Evolutionary conservation across 805 yeast genomes (phyloP).

Genomic region (Candida hispaniensis): DNA sequence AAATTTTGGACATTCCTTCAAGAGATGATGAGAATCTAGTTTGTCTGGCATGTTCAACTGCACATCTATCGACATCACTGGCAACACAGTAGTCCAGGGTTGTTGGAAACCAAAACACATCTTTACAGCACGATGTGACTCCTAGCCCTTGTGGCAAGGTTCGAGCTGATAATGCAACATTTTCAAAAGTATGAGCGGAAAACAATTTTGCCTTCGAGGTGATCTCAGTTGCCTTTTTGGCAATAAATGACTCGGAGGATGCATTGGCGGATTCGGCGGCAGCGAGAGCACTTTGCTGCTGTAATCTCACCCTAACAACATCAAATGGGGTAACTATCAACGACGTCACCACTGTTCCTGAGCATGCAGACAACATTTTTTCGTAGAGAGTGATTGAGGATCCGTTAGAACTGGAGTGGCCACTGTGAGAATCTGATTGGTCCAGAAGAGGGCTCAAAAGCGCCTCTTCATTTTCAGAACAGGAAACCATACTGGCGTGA

Average conservation of each 20-base stretch:
- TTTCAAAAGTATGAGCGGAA: conserved; percentile 6
- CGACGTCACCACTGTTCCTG: conserved; percentile 35
- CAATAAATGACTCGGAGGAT: conserved; percentile 42
- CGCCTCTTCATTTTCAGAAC: no score
- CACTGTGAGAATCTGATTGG: no score
- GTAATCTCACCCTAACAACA: conserved; percentile 35
- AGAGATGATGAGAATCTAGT: conserved; percentile 51
- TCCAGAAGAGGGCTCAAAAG: no score
- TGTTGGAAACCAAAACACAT: conserved; percentile 32
- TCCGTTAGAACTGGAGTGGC: no score
- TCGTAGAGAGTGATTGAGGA: conserved; percentile 22
- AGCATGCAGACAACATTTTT: conserved; percentile 33
- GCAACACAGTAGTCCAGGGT: conserved; percentile 31
- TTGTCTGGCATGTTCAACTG: conserved; percentile 33
- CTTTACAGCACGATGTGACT: conserved; percentile 32
- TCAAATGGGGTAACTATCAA: conserved; percentile 33
- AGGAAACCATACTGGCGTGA: no score
- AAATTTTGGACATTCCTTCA: conserved; percentile 60
- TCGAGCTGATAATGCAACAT: no score
- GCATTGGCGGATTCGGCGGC: conserved; percentile 27
- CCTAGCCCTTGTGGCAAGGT: conserved; percentile 28
- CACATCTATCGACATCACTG: conserved; percentile 27
- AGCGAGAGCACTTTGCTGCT: conserved; percentile 29
- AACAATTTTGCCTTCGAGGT: conserved; percentile 3
- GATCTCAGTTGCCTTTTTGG: conserved; percentile 1